Evolutionary conservation across 179 eudicot species (phyloP), one percentile per base, ranked within the genome.

Genomic region (Beta corolliflora): DNA sequence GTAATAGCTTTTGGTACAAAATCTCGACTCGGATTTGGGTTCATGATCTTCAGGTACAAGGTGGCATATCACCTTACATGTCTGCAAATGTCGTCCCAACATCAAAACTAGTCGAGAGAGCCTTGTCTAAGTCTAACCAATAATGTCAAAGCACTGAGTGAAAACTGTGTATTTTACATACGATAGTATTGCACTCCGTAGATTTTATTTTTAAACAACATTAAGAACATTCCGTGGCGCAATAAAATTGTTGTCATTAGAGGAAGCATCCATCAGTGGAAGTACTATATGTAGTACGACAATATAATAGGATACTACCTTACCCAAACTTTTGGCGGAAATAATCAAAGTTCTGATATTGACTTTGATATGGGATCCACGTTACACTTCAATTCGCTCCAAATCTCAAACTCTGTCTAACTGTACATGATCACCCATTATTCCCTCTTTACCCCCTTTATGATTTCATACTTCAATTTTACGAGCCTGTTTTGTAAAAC

Each of bases 1-100:
- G 8, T 11, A 13, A 23, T 25, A 9, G 1, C 3, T 4, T 9
- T 25, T n/a, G 36, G 5, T 5, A 65, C 69, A 23, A 23, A 65
- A 8, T 65, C 41, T 29, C 3, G 13, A 3, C 50, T 41, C 41
- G 5, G 46, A 41, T 66, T 19, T 6, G 54, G 52, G 11, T 55
- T 29, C 14, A 36, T n/a, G 53, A 50, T 80, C 64, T 83, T 81
- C 91, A 91, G 97, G 93, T 89, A 58, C 90, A 91, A 70, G 96
- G 93, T 60, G 92, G 91, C 78, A 67, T 88, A 77, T 91, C 96
- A 0, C 96, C 96, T 16, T 93, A 92, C 86, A 90, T 92, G 94
- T 88, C 96, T 44, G 81, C 89, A 78, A 89, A 89, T 79, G 94
- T 88, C 52, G 71, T 89, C 71, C 88, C 90, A 29, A 80, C 82